Percentiles rank a stretch among this genome's conserved stretches.
phyloP scores from a whole-genome alignment of 257 asterid genomes.

The Penstemon newberryi region DNA sequence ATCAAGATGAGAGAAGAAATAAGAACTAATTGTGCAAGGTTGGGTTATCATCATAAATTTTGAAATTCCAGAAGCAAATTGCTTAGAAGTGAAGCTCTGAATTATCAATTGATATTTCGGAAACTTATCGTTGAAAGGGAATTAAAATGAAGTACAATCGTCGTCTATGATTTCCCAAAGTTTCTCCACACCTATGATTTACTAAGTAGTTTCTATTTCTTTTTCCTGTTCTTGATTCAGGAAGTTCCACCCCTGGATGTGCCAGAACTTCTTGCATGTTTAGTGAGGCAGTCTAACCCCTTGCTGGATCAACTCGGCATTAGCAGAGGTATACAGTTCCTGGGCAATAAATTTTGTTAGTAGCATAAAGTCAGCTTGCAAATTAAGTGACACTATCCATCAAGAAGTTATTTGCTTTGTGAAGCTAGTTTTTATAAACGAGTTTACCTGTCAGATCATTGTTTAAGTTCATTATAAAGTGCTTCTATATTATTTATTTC shows the following conservation, averaged over 20 bases:
- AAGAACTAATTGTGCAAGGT: background rate
- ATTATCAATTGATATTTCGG: background rate
- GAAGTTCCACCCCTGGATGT: constrained; percentile 94
- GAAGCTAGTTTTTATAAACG: constrained; percentile 14
- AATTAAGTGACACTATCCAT: constrained; percentile 4
- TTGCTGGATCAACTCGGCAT: constrained; percentile 92
- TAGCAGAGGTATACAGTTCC: constrained; percentile 56
- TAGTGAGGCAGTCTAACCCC: constrained; percentile 95
- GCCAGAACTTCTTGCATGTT: constrained; percentile 83
- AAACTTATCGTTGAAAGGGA: background rate
- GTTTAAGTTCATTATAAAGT: background rate
- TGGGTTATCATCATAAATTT: background rate
- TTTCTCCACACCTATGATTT: background rate
- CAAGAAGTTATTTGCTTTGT: background rate
- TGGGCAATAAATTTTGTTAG: constrained; percentile 21
- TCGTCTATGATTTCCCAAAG: background rate
- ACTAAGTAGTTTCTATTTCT: constrained; percentile 23
- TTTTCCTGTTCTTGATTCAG: constrained; percentile 39
- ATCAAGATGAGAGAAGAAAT: constrained; percentile 16
- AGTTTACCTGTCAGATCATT: constrained; percentile 2
- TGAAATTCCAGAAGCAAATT: too few relatives aligned
- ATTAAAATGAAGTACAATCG: background rate
- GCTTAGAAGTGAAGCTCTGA: constrained; percentile 2
- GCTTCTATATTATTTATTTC: background rate
- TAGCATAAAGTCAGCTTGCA: constrained; percentile 3